phyloP scores from a whole-genome alignment of 1,284 basidiomycete species.

The Boletus mariae region DNA sequence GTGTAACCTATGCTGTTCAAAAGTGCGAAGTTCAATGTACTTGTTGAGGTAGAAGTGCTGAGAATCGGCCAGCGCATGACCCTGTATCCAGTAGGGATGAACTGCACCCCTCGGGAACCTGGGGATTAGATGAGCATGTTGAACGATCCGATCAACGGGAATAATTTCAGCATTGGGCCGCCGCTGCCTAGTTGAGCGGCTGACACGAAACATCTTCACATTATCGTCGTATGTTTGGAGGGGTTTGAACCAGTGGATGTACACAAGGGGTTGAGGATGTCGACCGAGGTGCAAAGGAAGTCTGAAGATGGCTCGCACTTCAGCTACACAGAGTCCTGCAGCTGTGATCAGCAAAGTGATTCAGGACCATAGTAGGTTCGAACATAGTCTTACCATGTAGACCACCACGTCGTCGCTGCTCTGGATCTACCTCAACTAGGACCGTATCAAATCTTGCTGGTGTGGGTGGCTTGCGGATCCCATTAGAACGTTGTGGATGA shows the following conservation, averaged over 20 bases:
- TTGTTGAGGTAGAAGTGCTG: slow-evolving; percentile 10
- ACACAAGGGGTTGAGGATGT: neutral
- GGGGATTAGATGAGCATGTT: slow-evolving; percentile 12
- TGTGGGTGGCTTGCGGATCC: too few relatives aligned
- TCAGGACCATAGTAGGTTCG: too few relatives aligned
- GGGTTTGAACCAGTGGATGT: slow-evolving; percentile 13
- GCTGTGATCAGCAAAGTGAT: too few relatives aligned
- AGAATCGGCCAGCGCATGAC: neutral
- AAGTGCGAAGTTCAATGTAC: slow-evolving; percentile 2
- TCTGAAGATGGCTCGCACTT: slow-evolving; percentile 11
- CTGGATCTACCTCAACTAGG: neutral
- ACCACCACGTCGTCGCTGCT: neutral
- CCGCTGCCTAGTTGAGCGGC: neutral
- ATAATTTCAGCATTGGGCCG: neutral
- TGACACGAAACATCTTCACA: slow-evolving; percentile 3
- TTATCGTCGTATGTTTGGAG: neutral
- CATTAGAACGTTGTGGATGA: too few relatives aligned
- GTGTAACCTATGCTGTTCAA: slow-evolving; percentile 3
- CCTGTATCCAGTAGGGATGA: neutral
- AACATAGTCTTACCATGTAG: neutral
- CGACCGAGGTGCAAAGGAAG: slow-evolving; percentile 5
- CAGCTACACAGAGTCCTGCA: slow-evolving; percentile 5
- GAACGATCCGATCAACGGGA: neutral
- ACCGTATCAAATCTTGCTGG: too few relatives aligned
- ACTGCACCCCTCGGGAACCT: slow-evolving; percentile 1